Base-by-base conservation (phyloP, 345 rosid species). In the Iberis pinnata region DNA sequence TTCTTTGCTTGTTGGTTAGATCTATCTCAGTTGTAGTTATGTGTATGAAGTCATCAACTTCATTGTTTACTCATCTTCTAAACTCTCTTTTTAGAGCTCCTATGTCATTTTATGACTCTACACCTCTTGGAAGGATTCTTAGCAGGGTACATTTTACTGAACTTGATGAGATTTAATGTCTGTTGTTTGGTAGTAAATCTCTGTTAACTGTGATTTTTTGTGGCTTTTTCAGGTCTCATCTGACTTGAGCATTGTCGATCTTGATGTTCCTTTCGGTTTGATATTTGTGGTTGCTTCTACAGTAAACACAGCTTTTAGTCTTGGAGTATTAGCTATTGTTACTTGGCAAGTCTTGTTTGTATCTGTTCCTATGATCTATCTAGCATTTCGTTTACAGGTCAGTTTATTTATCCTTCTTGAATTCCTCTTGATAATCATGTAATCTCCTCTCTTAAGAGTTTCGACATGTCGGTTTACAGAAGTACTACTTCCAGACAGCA, bases 301-400 rank as follows among this genome's bases (percentile, higher is more conserved):
- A 15, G 52, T 54, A 9, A 84, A 82, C 80, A 54, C 83, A 16
- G 75, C 73, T 49, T 48, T 71, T 53, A 90, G 72, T 67, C 92
- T 90, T 65, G 82, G 83, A 70, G 96, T 84, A 38, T 74, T 90
- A 24, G 82, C 86, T 52, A 76, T 81, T 57, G 78, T 90, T 41
- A 77, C 89, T 18, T 90, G 98, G 98, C 98, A 87, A 76, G 89
- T 82, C 61, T 65, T 90, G 70, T 81, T 90, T 24, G 81, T 84
- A 18, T 75, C 82, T 43, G 65, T 90, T 48, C 98, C 96, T 7
- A 70, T 82, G 75, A 54, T 90, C 14, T 79, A 50, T 59, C 43
- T 76, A 18, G 88, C 92, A 8, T 73, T 84, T 64, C 78, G 76
- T 33, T 76, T 89, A 59, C 98, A 92, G 96, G 96, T 88, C 67